Evolutionary conservation across 1,284 basidiomycete species (phyloP).

Genomic region (Sanghuangporus baumii): DNA sequence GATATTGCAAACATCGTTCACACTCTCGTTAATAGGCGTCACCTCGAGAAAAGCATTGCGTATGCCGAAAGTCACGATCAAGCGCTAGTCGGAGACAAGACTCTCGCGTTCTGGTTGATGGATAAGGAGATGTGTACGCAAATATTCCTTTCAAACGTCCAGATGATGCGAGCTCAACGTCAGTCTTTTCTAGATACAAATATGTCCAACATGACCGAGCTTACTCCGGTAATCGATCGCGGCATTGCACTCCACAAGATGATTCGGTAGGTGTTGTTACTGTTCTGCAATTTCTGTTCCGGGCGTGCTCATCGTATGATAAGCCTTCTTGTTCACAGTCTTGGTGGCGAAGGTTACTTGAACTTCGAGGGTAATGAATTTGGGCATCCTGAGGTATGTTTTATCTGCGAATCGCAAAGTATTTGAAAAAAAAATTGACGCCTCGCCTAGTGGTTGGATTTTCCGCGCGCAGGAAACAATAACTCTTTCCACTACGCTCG

Average conservation of each 20-base stretch:
- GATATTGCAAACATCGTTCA: slow-evolving; percentile 83
- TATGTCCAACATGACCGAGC: slow-evolving; percentile 87
- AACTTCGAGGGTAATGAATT: slow-evolving; percentile 99
- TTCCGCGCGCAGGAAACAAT: slow-evolving; percentile 91
- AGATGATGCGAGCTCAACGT: slow-evolving; percentile 20
- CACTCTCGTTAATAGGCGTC: slow-evolving; percentile 86
- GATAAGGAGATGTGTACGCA: slow-evolving; percentile 97
- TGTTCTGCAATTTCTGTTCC: neutral
- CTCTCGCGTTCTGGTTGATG: slow-evolving; percentile 98
- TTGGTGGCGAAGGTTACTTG: slow-evolving; percentile 96
- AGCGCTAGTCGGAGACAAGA: slow-evolving; percentile 97
- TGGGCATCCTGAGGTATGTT: slow-evolving; percentile 84
- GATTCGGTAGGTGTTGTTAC: slow-evolving; percentile 66
- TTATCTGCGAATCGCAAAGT: neutral
- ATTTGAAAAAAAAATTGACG: neutral
- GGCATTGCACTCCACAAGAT: slow-evolving; percentile 95
- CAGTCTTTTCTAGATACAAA: slow-evolving; percentile 63
- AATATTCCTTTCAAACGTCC: neutral
- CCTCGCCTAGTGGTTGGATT: slow-evolving; percentile 85
- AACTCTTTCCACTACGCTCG: slow-evolving; percentile 96
- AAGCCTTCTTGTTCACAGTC: slow-evolving; percentile 83
- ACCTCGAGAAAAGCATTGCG: slow-evolving; percentile 88
- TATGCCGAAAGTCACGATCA: slow-evolving; percentile 98
- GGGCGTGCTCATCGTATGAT: slow-evolving; percentile 2
- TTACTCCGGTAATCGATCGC: slow-evolving; percentile 86